phyloP scores from a whole-genome alignment of 2,329 filamentous ascomycete species.

The Apiospora koreana region DNA sequence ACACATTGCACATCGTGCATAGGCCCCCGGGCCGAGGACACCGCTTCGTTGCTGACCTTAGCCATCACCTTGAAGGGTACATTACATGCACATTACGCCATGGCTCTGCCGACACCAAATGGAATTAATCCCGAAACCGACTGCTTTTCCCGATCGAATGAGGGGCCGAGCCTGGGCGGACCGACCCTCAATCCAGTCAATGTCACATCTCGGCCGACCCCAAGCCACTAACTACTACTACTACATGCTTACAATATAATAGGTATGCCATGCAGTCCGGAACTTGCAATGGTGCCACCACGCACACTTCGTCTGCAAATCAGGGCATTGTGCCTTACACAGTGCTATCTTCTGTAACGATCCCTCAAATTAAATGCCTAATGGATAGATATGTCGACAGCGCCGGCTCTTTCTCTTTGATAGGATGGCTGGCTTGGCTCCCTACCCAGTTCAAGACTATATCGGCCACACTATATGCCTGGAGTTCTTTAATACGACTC shows the following conservation, averaged over 20 bases:
- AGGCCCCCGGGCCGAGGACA: conserved; percentile 5
- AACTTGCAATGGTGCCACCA: not conserved
- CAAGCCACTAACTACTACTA: not conserved
- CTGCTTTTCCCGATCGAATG: not conserved
- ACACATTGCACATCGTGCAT: no score
- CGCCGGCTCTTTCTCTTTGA: not conserved
- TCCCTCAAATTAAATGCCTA: not conserved
- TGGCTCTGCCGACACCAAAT: not conserved
- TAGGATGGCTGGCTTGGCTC: not conserved
- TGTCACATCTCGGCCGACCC: not conserved
- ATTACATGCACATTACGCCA: not conserved
- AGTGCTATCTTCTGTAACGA: conserved; percentile 1
- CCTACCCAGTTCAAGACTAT: not conserved
- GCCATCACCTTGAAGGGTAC: not conserved
- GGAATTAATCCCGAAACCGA: not conserved
- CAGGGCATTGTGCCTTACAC: not conserved
- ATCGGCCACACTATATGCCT: not conserved
- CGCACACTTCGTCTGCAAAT: not conserved
- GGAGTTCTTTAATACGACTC: not conserved
- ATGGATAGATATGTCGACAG: not conserved
- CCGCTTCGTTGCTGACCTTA: not conserved
- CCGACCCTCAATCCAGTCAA: conserved; percentile 1
- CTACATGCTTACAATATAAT: not conserved
- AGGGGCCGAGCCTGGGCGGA: not conserved
- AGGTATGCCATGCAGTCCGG: no score